These are phyloP conservation scores for Desmodesmus armatus DNA, from an alignment of 139 green algal species.

Conservation along the genomic window DNA sequence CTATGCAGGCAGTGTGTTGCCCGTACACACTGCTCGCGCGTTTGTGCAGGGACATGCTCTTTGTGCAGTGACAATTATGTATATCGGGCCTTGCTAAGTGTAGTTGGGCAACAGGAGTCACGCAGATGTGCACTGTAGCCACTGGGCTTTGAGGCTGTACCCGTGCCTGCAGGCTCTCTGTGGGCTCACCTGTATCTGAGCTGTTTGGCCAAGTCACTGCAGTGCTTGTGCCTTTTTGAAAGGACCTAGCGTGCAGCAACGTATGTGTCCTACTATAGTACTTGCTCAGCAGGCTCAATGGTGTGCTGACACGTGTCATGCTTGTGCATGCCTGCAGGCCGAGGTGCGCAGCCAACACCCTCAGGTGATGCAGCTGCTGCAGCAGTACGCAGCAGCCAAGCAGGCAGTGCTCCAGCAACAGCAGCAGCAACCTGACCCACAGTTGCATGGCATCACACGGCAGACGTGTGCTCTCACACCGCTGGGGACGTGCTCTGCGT, in stretches of 20 bases:
- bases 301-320: background rate
- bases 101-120: no score
- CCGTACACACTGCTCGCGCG: no score
- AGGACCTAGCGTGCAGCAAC: background rate
- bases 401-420: slow-evolving; percentile 6
- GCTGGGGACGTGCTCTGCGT: slow-evolving; percentile 73
- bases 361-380: slow-evolving; percentile 13
- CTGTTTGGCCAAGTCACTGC: no score
- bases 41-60: no score
- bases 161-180: no score
- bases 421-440: background rate
- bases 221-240: no score
- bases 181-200: no score
- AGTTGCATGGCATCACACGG: slow-evolving; percentile 34
- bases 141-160: no score
- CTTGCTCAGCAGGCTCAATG: background rate
- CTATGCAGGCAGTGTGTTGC: no score
- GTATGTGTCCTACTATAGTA: background rate
- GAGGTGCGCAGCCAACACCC: slow-evolving; percentile 4
- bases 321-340: background rate
- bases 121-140: slow-evolving; percentile 4
- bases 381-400: slow-evolving; percentile 9
- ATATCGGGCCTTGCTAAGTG: no score
- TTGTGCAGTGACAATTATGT: no score
- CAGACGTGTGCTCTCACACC: slow-evolving; percentile 58